Evolutionary conservation across 768 basidiomycete species (phyloP).

Genomic region (Trametes cinnabarina): DNA sequence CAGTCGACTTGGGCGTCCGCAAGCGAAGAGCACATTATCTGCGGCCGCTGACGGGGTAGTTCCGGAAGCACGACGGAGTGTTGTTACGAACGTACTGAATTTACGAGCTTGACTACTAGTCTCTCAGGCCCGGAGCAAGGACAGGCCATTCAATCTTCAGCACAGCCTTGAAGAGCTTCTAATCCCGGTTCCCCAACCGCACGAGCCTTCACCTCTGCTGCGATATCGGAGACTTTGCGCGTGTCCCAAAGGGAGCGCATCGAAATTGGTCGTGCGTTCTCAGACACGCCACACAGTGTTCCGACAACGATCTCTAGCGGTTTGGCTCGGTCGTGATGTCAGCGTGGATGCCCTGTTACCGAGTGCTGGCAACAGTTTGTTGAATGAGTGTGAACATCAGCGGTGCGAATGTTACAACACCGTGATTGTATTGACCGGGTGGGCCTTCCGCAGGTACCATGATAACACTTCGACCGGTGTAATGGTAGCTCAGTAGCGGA

Average conservation of each 20-base stretch:
- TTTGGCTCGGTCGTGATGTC: neutral
- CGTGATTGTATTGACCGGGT: constrained; percentile 12
- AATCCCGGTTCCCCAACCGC: constrained; percentile 11
- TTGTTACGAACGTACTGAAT: constrained; percentile 11
- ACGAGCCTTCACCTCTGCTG: neutral
- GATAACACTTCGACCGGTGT: constrained; percentile 7
- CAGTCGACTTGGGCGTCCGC: neutral
- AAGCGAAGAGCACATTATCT: neutral
- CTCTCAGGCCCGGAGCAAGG: constrained; percentile 12
- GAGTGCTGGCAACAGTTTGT: neutral
- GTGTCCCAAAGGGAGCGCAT: neutral
- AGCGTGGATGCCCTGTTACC: neutral
- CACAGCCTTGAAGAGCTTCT: constrained; percentile 18
- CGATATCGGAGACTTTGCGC: constrained; percentile 9
- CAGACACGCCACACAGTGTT: neutral
- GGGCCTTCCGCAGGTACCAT: constrained; percentile 2
- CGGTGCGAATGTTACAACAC: neutral
- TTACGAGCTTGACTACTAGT: neutral
- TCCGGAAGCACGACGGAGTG: constrained; percentile 11
- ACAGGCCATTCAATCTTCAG: constrained; percentile 10
- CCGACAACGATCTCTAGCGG: neutral
- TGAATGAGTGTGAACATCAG: neutral
- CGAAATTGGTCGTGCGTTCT: neutral
- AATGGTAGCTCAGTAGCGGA: constrained; percentile 4
- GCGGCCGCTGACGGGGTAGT: constrained; percentile 5